Evolutionary conservation across 2,329 filamentous ascomycete species (phyloP).

Genomic region (Cordyceps pruinosa): DNA sequence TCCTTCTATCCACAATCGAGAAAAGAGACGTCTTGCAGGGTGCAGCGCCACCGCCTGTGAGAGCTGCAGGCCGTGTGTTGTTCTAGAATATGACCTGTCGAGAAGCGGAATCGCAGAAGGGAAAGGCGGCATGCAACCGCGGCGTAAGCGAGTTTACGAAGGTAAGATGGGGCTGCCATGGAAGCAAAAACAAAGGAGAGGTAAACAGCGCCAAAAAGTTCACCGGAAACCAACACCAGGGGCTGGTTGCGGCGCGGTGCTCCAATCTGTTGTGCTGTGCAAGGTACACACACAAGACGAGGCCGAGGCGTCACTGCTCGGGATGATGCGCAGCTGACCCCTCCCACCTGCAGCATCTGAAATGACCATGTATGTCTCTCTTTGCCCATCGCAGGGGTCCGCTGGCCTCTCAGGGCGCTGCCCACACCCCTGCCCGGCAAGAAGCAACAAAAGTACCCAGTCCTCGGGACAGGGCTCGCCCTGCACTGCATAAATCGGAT

Average conservation of each 20-base stretch:
- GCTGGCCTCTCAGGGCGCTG: background rate
- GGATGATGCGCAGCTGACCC: background rate
- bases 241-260: background rate
- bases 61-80: background rate
- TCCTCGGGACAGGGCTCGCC: background rate
- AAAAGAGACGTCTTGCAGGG: conserved; percentile 1
- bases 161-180: background rate
- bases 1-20: background rate
- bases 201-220: background rate
- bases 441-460: background rate
- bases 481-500: background rate
- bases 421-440: background rate
- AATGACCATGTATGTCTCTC: background rate
- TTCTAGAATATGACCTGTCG: background rate
- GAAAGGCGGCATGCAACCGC: background rate
- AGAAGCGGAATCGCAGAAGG: background rate
- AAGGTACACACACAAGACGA: background rate
- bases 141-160: too few species aligned
- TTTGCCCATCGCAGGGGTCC: background rate
- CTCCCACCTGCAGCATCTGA: conserved; percentile 6
- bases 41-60: background rate
- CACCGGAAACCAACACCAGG: background rate
- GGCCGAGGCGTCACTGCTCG: background rate
- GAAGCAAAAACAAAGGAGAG: background rate
- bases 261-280: background rate